phyloP scores from a whole-genome alignment of 805 yeast species.

The Sungouiozyma intestinalis region DNA sequence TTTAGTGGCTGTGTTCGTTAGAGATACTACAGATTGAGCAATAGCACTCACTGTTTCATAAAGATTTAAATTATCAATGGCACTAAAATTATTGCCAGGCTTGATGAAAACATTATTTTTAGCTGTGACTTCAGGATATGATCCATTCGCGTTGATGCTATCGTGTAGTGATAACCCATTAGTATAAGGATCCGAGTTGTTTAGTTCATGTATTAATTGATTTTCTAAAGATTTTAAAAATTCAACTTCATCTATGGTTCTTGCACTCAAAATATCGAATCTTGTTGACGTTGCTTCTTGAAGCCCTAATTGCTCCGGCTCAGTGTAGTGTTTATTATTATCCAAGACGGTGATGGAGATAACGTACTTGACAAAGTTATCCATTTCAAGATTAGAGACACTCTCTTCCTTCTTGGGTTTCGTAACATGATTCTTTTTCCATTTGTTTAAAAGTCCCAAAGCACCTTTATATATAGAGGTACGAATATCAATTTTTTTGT shows the following conservation, averaged over 20 bases:
- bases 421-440: constrained; percentile 15
- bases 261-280: constrained; percentile 57
- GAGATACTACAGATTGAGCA: constrained; percentile 27
- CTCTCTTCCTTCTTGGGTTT: constrained; percentile 7
- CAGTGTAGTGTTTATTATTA: constrained; percentile 5
- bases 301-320: constrained; percentile 3
- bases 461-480: constrained; percentile 13
- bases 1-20: constrained; percentile 22
- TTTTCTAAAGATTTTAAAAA: constrained; percentile 40
- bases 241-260: constrained; percentile 62
- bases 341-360: constrained; percentile 28
- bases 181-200: not conserved
- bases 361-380: constrained; percentile 29
- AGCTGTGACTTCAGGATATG: not conserved
- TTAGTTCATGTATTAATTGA: constrained; percentile 17
- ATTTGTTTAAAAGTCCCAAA: constrained; percentile 20
- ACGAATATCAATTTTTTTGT: not conserved
- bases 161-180: not conserved
- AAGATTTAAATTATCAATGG: constrained; percentile 27
- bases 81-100: constrained; percentile 13
- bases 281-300: constrained; percentile 22
- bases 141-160: not conserved
- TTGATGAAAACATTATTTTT: constrained; percentile 1
- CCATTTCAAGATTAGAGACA: constrained; percentile 16
- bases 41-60: constrained; percentile 28